Evolutionary conservation across 495 filamentous ascomycete genomes (phyloP).

Genomic region (Tricharina praecox): DNA sequence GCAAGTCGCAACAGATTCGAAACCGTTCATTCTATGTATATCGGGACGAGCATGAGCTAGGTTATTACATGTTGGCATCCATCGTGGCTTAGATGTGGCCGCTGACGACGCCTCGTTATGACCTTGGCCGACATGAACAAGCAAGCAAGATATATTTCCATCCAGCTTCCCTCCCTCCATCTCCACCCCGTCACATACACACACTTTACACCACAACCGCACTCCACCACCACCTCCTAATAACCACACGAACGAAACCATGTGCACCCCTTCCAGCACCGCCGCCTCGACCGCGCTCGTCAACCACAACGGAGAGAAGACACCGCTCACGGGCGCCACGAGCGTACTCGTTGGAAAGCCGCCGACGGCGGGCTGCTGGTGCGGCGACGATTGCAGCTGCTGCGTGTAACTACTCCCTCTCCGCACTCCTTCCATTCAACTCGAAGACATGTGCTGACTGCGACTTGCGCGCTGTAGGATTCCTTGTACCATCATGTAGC

Average conservation of each 20-base stretch:
- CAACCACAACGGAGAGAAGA: conserved; percentile 15
- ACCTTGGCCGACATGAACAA: no score
- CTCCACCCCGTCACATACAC: conserved; percentile 89
- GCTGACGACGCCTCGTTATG: no score
- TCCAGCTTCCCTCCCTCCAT: conserved; percentile 91
- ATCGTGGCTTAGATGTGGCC: no score
- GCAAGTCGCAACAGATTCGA: no score
- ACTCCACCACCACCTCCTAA: conserved; percentile 23
- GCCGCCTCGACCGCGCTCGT: conserved; percentile 1
- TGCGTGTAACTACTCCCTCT: not conserved
- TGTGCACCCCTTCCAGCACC: not conserved
- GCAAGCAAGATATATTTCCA: no score
- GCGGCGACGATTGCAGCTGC: conserved; percentile 2
- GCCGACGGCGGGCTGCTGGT: not conserved
- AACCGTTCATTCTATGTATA: no score
- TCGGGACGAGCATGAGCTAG: no score
- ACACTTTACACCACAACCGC: conserved; percentile 58
- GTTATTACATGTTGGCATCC: no score
- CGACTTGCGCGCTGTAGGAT: conserved; percentile 16
- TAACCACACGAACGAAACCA: not conserved
- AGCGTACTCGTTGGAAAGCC: conserved; percentile 19
- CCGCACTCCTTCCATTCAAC: not conserved
- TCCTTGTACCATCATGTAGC: conserved; percentile 22
- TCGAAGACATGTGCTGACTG: conserved; percentile 1
- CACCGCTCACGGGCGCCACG: conserved; percentile 15